phyloP scores from a whole-genome alignment of 352 stramenopile species.

The Globisporangium abappressorium region DNA sequence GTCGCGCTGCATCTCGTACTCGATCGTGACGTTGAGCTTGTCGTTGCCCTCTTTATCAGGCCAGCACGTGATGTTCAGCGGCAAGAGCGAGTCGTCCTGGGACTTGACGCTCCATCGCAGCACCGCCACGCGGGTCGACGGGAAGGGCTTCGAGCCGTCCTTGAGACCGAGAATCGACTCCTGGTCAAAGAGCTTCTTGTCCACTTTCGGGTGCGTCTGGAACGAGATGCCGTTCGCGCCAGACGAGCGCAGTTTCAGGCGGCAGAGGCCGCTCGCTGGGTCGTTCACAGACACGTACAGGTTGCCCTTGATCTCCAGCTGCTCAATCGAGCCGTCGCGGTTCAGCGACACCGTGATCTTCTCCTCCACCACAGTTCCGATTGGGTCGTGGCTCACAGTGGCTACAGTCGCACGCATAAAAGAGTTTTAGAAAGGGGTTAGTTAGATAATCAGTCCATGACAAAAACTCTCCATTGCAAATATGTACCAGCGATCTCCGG shows the following conservation, averaged over 20 bases:
- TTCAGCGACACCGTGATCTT: slow-evolving; percentile 86
- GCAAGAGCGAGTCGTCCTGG: slow-evolving; percentile 81
- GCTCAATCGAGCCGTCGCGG: slow-evolving; percentile 76
- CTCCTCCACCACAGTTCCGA: slow-evolving; percentile 81
- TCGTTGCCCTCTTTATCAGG: slow-evolving; percentile 79
- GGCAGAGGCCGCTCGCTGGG: slow-evolving; percentile 58
- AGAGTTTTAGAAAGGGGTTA: neutral
- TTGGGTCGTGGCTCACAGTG: slow-evolving; percentile 76
- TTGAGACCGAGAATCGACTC: slow-evolving; percentile 78
- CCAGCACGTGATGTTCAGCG: slow-evolving; percentile 87
- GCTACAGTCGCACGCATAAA: slow-evolving; percentile 12
- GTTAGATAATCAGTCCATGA: neutral
- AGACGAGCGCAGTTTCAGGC: slow-evolving; percentile 70
- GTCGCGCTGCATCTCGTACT: slow-evolving; percentile 85
- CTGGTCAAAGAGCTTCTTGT: slow-evolving; percentile 86
- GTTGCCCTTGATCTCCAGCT: slow-evolving; percentile 85
- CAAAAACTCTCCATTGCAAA: neutral
- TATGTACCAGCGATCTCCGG: slow-evolving; percentile 43
- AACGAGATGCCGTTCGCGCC: slow-evolving; percentile 72
- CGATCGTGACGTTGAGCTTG: slow-evolving; percentile 88
- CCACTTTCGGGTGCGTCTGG: slow-evolving; percentile 86
- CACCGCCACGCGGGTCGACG: slow-evolving; percentile 73
- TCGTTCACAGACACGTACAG: slow-evolving; percentile 86
- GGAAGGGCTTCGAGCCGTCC: slow-evolving; percentile 83
- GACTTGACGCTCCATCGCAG: slow-evolving; percentile 87